Evolutionary conservation across 345 rosid species (phyloP).

Genomic region (Eucalyptus tenuipes): DNA sequence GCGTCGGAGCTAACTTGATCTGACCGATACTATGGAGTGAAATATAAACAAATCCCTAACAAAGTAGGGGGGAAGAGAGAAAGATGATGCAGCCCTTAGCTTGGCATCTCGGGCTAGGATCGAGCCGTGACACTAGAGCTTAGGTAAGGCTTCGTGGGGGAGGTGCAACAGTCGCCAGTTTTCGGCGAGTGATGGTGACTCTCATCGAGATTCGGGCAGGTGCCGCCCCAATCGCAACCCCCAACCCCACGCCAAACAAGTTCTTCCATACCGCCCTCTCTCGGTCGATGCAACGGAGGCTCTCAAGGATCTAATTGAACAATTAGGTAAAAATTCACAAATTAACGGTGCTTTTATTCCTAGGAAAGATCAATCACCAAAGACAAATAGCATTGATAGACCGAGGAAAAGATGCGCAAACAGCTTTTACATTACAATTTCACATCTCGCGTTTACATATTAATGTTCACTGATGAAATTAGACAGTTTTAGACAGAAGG

Average conservation of each 20-base stretch:
- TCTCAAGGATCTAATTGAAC: neutral
- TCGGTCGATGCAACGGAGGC: fast-evolving
- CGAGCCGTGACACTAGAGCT: neutral
- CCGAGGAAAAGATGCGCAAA: neutral
- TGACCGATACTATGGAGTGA: neutral
- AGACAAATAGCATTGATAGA: neutral
- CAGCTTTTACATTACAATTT: neutral
- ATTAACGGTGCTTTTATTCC: neutral
- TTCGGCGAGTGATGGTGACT: neutral
- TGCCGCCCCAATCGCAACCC: neutral
- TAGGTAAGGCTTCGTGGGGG: neutral
- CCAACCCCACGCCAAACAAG: fast-evolving
- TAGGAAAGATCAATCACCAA: neutral
- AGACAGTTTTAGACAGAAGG: neutral
- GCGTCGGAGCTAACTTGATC: neutral
- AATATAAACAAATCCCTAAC: neutral
- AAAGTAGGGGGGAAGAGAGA: neutral
- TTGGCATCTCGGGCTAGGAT: neutral
- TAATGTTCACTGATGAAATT: neutral
- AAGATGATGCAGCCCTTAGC: neutral
- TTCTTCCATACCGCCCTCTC: neutral
- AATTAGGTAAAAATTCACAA: neutral
- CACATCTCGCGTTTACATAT: neutral
- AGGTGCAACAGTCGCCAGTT: neutral
- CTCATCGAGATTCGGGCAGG: neutral